Conservation (phyloP, 805 yeast species). For the Zygosaccharomyces rouxii region DNA sequence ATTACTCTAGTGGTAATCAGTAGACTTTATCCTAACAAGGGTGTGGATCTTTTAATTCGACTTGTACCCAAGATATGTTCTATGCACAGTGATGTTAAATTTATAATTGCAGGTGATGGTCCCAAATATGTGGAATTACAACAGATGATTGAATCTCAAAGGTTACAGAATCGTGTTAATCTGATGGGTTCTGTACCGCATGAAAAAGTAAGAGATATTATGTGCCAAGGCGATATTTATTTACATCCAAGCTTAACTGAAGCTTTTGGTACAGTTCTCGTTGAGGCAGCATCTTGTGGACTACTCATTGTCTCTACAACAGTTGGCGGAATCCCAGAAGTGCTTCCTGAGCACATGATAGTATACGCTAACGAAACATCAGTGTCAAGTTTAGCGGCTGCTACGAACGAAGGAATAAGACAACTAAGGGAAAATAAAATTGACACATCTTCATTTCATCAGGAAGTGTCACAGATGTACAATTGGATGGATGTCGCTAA, state of each 20-base stretch:
- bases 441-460: constrained; percentile 74
- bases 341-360: constrained; percentile 88
- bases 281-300: constrained; percentile 97
- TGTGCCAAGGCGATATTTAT: constrained; percentile 91
- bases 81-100: constrained; percentile 57
- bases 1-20: constrained; percentile 90
- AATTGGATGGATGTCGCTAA: constrained; percentile 87
- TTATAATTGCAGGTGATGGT: constrained; percentile 93
- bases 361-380: constrained; percentile 79
- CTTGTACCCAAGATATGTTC: constrained; percentile 80
- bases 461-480: constrained; percentile 74
- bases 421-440: constrained; percentile 52
- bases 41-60: constrained; percentile 82
- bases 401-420: constrained; percentile 66
- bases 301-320: constrained; percentile 86
- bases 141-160: constrained; percentile 86
- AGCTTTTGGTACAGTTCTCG: constrained; percentile 95
- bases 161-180: constrained; percentile 82
- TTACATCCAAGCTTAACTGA: constrained; percentile 92
- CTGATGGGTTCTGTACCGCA: constrained; percentile 85
- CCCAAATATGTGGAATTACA: constrained; percentile 91
- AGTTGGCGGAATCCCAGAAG: constrained; percentile 98
- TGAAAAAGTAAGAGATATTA: constrained; percentile 86
- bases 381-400: constrained; percentile 71
- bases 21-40: constrained; percentile 90